phyloP scores from a whole-genome alignment of 2,329 filamentous ascomycete genomes.

The Colletotrichum horii region DNA sequence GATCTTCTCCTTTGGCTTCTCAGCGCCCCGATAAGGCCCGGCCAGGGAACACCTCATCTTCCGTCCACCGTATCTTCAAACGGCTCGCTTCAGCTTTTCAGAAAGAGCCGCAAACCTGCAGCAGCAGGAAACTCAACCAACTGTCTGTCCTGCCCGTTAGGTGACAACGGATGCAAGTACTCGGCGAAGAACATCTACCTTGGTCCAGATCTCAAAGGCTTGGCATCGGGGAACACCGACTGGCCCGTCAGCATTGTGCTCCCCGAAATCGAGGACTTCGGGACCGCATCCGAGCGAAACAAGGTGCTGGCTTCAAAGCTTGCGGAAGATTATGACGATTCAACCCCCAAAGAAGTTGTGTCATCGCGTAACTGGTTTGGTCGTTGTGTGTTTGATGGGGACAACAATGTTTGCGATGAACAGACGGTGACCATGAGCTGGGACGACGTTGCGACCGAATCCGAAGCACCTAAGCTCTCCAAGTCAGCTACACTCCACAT shows the following conservation, averaged over 20 bases:
- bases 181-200: slow-evolving; percentile 86
- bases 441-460: slow-evolving; percentile 68
- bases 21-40: slow-evolving; percentile 67
- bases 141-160: slow-evolving; percentile 77
- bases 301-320: slow-evolving; percentile 49
- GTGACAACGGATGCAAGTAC: slow-evolving; percentile 79
- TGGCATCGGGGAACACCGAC: slow-evolving; percentile 68
- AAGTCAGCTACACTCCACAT: slow-evolving; percentile 94
- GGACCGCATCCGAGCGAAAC: slow-evolving; percentile 40
- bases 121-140: slow-evolving; percentile 82
- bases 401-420: slow-evolving; percentile 94
- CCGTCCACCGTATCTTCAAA: slow-evolving; percentile 78
- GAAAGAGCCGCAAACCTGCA: slow-evolving; percentile 74
- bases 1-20: slow-evolving; percentile 93
- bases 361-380: slow-evolving; percentile 78
- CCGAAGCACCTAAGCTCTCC: slow-evolving; percentile 23
- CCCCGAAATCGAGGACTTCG: slow-evolving; percentile 86
- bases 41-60: slow-evolving; percentile 65
- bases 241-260: slow-evolving; percentile 94
- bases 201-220: slow-evolving; percentile 62
- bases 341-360: slow-evolving; percentile 51
- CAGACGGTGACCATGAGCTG: slow-evolving; percentile 88
- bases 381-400: slow-evolving; percentile 90
- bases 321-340: slow-evolving; percentile 57
- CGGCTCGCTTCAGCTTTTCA: slow-evolving; percentile 81